Conservation (phyloP, 2,329 filamentous ascomycete species). For the Colletotrichum chrysophilum region DNA sequence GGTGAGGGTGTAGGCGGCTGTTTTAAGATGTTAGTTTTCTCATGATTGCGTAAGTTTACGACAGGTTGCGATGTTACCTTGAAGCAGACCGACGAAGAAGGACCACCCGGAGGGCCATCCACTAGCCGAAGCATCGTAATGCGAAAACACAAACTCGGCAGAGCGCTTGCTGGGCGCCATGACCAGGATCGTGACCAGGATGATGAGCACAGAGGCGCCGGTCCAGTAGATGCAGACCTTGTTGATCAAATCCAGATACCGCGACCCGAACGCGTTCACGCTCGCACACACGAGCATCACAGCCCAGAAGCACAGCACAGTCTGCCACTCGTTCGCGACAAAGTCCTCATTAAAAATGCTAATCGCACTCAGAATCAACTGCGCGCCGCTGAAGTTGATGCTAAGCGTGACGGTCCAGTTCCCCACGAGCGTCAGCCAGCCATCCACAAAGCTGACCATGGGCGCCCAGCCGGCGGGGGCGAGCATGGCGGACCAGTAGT, state of each 20-base stretch:
- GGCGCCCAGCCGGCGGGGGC: conserved; percentile 69
- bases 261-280: conserved; percentile 69
- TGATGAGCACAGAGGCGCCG: conserved; percentile 60
- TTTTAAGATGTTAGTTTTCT: not conserved
- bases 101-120: conserved; percentile 75
- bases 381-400: conserved; percentile 74
- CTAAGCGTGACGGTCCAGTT: conserved; percentile 71
- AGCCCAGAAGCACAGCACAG: conserved; percentile 74
- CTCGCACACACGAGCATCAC: conserved; percentile 69
- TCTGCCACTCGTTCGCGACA: conserved; percentile 71
- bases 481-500: conserved; percentile 75
- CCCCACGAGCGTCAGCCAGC: conserved; percentile 74
- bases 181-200: conserved; percentile 56
- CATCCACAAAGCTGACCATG: conserved; percentile 71
- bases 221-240: conserved; percentile 80
- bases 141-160: conserved; percentile 69
- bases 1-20: conserved; percentile 64
- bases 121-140: conserved; percentile 69
- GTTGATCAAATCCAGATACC: conserved; percentile 69
- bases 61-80: conserved; percentile 31
- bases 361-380: conserved; percentile 64
- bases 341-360: conserved; percentile 74
- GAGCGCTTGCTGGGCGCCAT: conserved; percentile 64
- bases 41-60: not conserved
- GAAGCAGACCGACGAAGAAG: conserved; percentile 74